These are phyloP conservation scores for Dactylonectria estremocensis DNA, from an alignment of 2,329 filamentous ascomycete species.

Conservation along the genomic window DNA sequence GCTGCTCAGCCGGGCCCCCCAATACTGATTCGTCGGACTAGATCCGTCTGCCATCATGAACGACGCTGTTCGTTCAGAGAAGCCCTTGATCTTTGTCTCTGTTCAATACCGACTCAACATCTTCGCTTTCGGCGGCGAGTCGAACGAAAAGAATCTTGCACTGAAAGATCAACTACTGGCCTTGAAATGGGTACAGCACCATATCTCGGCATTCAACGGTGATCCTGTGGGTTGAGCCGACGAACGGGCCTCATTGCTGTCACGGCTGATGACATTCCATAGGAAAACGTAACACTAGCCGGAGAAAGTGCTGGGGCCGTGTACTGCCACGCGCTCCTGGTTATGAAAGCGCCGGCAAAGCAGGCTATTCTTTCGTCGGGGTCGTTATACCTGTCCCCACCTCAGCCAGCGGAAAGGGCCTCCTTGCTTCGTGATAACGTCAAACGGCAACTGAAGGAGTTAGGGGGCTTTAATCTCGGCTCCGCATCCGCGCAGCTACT, in stretches of 20 bases:
- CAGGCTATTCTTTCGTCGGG: slow-evolving; percentile 59
- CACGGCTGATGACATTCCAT: neutral
- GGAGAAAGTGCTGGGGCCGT: slow-evolving; percentile 64
- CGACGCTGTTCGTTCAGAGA: slow-evolving; percentile 51
- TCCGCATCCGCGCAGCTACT: slow-evolving; percentile 36
- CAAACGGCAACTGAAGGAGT: neutral
- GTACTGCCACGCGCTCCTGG: slow-evolving; percentile 61
- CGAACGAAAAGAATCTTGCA: slow-evolving; percentile 55
- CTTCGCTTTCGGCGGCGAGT: slow-evolving; percentile 61
- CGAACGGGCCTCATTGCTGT: neutral
- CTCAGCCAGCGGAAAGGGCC: slow-evolving; percentile 49
- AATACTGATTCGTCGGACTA: slow-evolving; percentile 24
- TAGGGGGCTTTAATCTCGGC: slow-evolving; percentile 7
- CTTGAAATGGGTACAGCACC: slow-evolving; percentile 49
- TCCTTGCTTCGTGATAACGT: slow-evolving; percentile 17
- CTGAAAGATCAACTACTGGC: slow-evolving; percentile 53
- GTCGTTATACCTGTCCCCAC: slow-evolving; percentile 59
- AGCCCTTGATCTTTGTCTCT: slow-evolving; percentile 37
- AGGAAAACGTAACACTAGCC: slow-evolving; percentile 59
- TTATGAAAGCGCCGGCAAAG: slow-evolving; percentile 53
- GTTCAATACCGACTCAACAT: slow-evolving; percentile 46
- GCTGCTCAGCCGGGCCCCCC: too few relatives aligned
- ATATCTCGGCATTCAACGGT: slow-evolving; percentile 50
- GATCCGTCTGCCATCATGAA: slow-evolving; percentile 54
- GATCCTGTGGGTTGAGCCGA: slow-evolving; percentile 38